These are phyloP conservation scores for Teratosphaeriaceae sp. DNA, from an alignment of 2,329 filamentous ascomycete genomes.

Conservation along the genomic window DNA sequence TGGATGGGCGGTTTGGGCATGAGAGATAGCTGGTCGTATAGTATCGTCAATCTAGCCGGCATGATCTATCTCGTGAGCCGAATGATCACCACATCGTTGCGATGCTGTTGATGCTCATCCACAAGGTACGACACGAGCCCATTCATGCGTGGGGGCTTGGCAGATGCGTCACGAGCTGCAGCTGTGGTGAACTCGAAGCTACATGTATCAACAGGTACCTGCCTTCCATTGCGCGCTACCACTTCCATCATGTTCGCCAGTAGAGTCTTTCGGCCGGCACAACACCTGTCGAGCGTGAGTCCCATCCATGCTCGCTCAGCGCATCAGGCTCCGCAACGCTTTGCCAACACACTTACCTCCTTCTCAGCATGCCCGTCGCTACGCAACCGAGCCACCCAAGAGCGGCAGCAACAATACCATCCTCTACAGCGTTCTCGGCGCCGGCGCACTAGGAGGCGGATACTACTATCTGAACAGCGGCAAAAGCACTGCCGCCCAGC, in stretches of 20 bases:
- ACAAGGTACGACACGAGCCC: no score
- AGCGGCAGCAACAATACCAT: conserved; percentile 51
- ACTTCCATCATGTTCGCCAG: conserved; percentile 35
- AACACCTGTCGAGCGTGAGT: conserved; percentile 29
- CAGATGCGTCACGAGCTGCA: no score
- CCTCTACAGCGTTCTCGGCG: conserved; percentile 53
- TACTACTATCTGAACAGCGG: conserved; percentile 42
- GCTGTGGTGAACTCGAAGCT: no score
- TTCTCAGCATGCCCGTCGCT: conserved; percentile 57
- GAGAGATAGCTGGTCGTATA: no score
- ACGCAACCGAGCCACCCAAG: conserved; percentile 58
- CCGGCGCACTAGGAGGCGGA: conserved; percentile 51
- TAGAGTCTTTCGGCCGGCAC: conserved; percentile 37
- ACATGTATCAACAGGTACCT: no score
- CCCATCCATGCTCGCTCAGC: neutral
- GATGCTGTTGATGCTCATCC: no score
- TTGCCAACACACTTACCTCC: neutral
- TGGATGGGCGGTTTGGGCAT: no score
- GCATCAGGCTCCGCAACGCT: neutral
- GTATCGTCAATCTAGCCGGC: no score
- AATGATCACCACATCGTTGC: no score
- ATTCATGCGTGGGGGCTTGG: no score
- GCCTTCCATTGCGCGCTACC: no score
- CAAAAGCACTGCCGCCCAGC: conserved; percentile 4
- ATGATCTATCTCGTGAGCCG: no score